phyloP scores from a whole-genome alignment of 352 stramenopile genomes.

The Phytophthora boehmeriae region DNA sequence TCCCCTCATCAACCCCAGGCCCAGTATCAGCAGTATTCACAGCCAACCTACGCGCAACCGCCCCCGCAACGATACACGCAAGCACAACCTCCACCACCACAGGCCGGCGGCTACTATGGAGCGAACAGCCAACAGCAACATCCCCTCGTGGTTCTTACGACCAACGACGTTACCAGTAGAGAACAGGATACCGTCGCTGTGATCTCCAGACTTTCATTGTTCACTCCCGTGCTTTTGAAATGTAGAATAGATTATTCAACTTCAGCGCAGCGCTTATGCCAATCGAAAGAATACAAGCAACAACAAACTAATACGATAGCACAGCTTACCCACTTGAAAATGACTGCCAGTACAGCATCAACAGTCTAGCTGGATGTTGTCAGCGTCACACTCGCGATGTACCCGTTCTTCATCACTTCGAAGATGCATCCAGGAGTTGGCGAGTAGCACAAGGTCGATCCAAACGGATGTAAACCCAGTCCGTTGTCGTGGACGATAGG shows the following conservation, averaged over 20 bases:
- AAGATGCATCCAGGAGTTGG: slow-evolving; percentile 77
- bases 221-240: slow-evolving; percentile 23
- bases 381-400: slow-evolving; percentile 76
- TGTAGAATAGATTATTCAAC: slow-evolving; percentile 37
- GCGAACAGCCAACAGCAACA: slow-evolving; percentile 27
- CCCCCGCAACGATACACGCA: slow-evolving; percentile 21
- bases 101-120: slow-evolving; percentile 21
- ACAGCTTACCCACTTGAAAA: not conserved
- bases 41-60: slow-evolving; percentile 14
- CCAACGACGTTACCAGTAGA: slow-evolving; percentile 33
- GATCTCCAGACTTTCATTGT: slow-evolving; percentile 15
- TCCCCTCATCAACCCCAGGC: slow-evolving; percentile 4
- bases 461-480: slow-evolving; percentile 77
- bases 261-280: slow-evolving; percentile 5
- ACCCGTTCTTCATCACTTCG: slow-evolving; percentile 84
- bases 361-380: slow-evolving; percentile 23
- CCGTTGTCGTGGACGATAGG: slow-evolving; percentile 83
- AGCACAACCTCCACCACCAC: slow-evolving; percentile 14
- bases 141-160: slow-evolving; percentile 41
- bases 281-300: slow-evolving; percentile 6
- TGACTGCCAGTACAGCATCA: too few relatives aligned
- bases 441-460: slow-evolving; percentile 80
- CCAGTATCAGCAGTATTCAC: slow-evolving; percentile 37
- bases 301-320: not conserved
- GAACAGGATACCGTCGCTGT: slow-evolving; percentile 10